These are phyloP conservation scores for Prasinococcaceae sp. DNA, from an alignment of 139 green algal species.

Conservation along the genomic window DNA sequence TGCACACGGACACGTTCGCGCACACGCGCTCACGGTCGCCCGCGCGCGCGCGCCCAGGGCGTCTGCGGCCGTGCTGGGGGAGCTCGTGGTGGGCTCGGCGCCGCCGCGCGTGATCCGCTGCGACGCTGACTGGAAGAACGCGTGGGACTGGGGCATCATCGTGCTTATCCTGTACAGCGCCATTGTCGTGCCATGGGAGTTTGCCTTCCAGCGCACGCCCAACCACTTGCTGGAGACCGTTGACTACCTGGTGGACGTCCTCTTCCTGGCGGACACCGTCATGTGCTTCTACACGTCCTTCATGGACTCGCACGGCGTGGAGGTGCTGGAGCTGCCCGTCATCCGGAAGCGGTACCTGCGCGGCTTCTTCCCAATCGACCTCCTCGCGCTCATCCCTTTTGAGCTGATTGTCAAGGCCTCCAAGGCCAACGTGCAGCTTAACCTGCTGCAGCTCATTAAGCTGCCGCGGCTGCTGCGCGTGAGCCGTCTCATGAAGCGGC, in stretches of 20 bases:
- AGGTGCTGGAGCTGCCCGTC: slow-evolving; percentile 3
- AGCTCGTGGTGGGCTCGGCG: no score
- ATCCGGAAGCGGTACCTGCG: slow-evolving; percentile 6
- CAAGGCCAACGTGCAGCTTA: background rate
- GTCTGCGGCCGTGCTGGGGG: no score
- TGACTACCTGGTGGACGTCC: slow-evolving; percentile 11
- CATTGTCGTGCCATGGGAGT: slow-evolving; percentile 3
- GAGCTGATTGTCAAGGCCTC: slow-evolving; percentile 10
- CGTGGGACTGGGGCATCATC: slow-evolving; percentile 16
- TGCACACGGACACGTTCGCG: no score
- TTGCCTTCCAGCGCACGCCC: slow-evolving; percentile 5
- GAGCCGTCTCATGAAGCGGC: slow-evolving; percentile 6
- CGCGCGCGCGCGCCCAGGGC: no score
- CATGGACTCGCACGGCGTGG: slow-evolving; percentile 4
- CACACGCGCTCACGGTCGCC: no score
- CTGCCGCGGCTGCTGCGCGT: slow-evolving; percentile 14
- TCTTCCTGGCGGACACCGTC: slow-evolving; percentile 6
- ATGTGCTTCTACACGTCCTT: slow-evolving; percentile 7
- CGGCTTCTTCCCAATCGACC: slow-evolving; percentile 2
- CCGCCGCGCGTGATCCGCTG: background rate
- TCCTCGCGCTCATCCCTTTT: slow-evolving; percentile 8
- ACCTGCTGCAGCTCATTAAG: slow-evolving; percentile 16
- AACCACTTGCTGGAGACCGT: slow-evolving; percentile 1
- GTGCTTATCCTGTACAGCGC: slow-evolving; percentile 10
- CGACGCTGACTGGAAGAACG: slow-evolving; percentile 1